A percentile compares a stretch with the other conserved stretches of the same genome.
These are phyloP conservation scores for Mollisiaceae sp. DNA, from an alignment of 2,329 filamentous ascomycete species.

Conservation along the genomic window DNA sequence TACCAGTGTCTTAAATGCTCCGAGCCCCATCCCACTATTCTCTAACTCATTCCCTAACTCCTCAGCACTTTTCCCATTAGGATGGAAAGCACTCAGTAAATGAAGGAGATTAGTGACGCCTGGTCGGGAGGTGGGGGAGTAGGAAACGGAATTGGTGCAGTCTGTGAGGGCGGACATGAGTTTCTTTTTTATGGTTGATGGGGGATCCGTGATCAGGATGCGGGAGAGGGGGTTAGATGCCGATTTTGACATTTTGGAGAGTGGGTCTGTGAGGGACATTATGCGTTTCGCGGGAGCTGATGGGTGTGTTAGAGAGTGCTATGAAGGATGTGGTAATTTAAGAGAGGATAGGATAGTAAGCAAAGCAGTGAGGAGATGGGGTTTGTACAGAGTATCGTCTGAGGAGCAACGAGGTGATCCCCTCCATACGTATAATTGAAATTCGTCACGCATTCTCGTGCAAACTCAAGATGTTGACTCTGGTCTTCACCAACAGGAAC, in stretches of 20 bases:
- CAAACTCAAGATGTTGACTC: slow-evolving; percentile 90
- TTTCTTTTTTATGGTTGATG: slow-evolving; percentile 69
- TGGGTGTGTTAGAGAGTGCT: slow-evolving; percentile 20
- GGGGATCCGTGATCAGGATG: slow-evolving; percentile 79
- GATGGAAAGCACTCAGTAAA: slow-evolving; percentile 74
- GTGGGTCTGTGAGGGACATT: slow-evolving; percentile 84
- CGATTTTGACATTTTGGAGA: slow-evolving; percentile 94
- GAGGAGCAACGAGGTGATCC: slow-evolving; percentile 65
- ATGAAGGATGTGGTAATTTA: too few species aligned
- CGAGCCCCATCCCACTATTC: slow-evolving; percentile 51
- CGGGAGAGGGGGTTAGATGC: slow-evolving; percentile 72
- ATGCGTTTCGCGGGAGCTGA: slow-evolving; percentile 72
- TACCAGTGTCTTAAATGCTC: slow-evolving; percentile 67
- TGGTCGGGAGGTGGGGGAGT: slow-evolving; percentile 71
- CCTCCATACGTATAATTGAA: slow-evolving; percentile 78
- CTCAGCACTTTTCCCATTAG: slow-evolving; percentile 45
- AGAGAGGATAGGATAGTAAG: background rate
- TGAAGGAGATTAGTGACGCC: slow-evolving; percentile 89
- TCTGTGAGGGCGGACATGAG: slow-evolving; percentile 80
- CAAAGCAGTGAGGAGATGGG: background rate
- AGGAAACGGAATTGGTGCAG: slow-evolving; percentile 67
- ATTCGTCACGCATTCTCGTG: slow-evolving; percentile 80
- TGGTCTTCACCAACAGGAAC: slow-evolving; percentile 98
- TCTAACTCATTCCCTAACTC: slow-evolving; percentile 48
- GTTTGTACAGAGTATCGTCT: slow-evolving; percentile 74